phyloP scores from a whole-genome alignment of 768 basidiomycete genomes.

The Gymnopilus junonius region DNA sequence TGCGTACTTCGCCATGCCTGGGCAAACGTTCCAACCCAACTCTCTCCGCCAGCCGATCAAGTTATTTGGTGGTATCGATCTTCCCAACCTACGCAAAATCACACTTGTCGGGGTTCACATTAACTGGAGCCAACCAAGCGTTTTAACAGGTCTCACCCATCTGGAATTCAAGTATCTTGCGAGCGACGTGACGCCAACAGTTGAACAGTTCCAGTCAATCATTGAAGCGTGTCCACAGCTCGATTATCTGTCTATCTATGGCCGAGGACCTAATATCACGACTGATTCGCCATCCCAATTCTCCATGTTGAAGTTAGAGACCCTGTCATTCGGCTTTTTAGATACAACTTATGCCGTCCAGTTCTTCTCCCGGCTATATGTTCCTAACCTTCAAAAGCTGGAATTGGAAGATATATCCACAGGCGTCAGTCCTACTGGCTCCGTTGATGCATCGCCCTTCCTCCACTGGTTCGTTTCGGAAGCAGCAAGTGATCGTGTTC shows the following conservation, averaged over 20 bases:
- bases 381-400: constrained; percentile 42
- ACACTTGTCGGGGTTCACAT: constrained; percentile 61
- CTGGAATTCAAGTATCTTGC: constrained; percentile 63
- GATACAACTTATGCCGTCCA: constrained; percentile 27
- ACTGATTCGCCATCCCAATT: constrained; percentile 2
- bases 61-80: constrained; percentile 46
- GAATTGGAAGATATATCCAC: constrained; percentile 51
- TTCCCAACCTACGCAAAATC: constrained; percentile 42
- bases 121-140: constrained; percentile 48
- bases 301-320: constrained; percentile 36
- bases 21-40: constrained; percentile 48
- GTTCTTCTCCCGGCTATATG: constrained; percentile 27
- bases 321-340: constrained; percentile 42
- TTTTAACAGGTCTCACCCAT: constrained; percentile 45
- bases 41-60: constrained; percentile 41
- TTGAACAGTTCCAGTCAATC: constrained; percentile 49
- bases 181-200: constrained; percentile 56
- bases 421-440: constrained; percentile 35
- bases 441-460: constrained; percentile 40
- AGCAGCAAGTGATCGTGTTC: constrained; percentile 18
- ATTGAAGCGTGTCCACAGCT: constrained; percentile 46
- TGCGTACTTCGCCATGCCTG: constrained; percentile 53
- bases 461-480: constrained; percentile 36
- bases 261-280: constrained; percentile 52
- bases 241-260: constrained; percentile 48